Percentiles rank a stretch among this genome's conserved stretches.
These are phyloP conservation scores for Pseudomassariella vexata DNA, from an alignment of 2,329 filamentous ascomycete species.

Conservation along the genomic window DNA sequence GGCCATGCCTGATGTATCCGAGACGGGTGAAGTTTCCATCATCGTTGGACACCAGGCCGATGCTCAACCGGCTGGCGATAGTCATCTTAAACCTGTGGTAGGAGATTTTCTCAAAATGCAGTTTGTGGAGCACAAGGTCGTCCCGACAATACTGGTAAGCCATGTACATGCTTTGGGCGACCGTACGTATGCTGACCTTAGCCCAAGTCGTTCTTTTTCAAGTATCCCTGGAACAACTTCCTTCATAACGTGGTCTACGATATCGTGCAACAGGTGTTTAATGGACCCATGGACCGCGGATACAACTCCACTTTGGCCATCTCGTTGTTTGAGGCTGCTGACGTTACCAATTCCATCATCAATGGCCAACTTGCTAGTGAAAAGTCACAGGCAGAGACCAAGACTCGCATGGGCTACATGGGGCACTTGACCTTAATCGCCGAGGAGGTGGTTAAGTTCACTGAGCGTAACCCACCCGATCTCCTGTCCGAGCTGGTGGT, in stretches of 20 bases:
- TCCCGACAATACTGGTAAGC: conserved; percentile 88
- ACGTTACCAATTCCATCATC: conserved; percentile 87
- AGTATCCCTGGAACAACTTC: conserved; percentile 99
- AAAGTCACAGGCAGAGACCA: conserved; percentile 73
- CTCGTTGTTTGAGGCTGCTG: conserved; percentile 85
- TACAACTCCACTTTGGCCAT: conserved; percentile 87
- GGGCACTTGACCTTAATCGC: conserved; percentile 94
- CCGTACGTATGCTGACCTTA: conserved; percentile 12
- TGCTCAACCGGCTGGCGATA: conserved; percentile 10
- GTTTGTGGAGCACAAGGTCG: conserved; percentile 90
- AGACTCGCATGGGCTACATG: conserved; percentile 94
- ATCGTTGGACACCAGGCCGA: conserved; percentile 18
- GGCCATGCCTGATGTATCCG: conserved; percentile 1
- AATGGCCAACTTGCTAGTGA: conserved; percentile 85
- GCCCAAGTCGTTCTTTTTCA: conserved; percentile 87
- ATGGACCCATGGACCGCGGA: conserved; percentile 93
- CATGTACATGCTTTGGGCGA: neutral
- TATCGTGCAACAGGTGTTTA: conserved; percentile 98
- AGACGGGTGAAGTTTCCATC: conserved; percentile 22
- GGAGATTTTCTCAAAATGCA: conserved; percentile 93
- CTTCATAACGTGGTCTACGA: conserved; percentile 99
- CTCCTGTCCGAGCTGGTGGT: conserved; percentile 77
- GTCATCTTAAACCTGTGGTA: conserved; percentile 63
- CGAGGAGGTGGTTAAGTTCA: conserved; percentile 98
- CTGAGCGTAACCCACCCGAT: conserved; percentile 86